These are phyloP conservation scores for Candida caryicola DNA, from an alignment of 805 yeast species.

Conservation along the genomic window DNA sequence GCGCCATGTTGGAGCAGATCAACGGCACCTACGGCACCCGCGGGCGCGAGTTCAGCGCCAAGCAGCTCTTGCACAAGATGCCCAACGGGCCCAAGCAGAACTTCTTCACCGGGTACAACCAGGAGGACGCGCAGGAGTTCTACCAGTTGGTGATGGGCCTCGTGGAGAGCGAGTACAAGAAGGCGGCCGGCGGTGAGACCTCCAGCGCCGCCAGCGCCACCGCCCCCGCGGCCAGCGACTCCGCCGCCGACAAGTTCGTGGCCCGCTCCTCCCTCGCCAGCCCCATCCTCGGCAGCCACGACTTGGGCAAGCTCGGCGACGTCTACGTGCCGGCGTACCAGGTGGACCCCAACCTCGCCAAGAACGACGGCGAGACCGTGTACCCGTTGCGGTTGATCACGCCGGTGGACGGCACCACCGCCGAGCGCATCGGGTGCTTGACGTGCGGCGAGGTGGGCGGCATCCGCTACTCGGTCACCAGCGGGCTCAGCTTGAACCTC, in stretches of 20 bases:
- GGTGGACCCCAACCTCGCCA: constrained; percentile 65
- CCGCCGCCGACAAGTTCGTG: constrained; percentile 17
- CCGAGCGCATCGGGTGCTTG: constrained; percentile 87
- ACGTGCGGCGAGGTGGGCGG: constrained; percentile 94
- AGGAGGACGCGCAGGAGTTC: constrained; percentile 96
- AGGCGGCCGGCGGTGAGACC: constrained; percentile 8
- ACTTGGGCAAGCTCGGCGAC: constrained; percentile 57
- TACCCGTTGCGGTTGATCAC: constrained; percentile 63
- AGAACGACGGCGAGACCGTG: constrained; percentile 38
- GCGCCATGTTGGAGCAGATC: constrained; percentile 50
- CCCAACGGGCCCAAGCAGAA: constrained; percentile 75
- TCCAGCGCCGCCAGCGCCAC: constrained; percentile 6
- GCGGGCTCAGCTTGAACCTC: constrained; percentile 69
- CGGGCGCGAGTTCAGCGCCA: constrained; percentile 62
- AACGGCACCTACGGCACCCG: constrained; percentile 53
- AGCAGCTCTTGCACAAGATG: constrained; percentile 60
- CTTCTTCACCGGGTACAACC: constrained; percentile 80
- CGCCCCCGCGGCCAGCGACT: constrained; percentile 8
- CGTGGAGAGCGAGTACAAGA: constrained; percentile 56
- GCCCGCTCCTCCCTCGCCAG: constrained; percentile 22
- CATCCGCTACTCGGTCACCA: constrained; percentile 72
- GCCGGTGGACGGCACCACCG: constrained; percentile 88
- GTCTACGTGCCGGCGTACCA: constrained; percentile 72
- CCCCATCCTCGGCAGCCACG: constrained; percentile 37
- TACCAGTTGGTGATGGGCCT: constrained; percentile 75